Evolutionary conservation across 2,329 filamentous ascomycete species (phyloP), one percentile per base, ranked within the genome.

Genomic region (Colletotrichum eremochloae): DNA sequence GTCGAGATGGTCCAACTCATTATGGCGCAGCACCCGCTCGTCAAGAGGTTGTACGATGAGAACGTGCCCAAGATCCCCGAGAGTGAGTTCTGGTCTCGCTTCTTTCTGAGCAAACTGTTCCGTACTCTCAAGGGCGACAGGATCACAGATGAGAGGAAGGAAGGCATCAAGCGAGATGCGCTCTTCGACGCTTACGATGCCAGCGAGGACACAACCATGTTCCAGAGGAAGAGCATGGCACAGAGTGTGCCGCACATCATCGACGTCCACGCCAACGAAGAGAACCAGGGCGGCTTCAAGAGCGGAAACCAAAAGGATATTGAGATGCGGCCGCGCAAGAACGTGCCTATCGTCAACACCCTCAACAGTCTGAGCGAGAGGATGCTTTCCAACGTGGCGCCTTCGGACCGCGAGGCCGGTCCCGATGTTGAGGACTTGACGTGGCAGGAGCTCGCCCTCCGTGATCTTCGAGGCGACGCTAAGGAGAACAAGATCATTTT

Each of bases 1-100:
- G 92, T 94, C 72, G 95, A 98, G 81, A 95, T 98, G 81, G 94
- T 98, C 63, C 93, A 95, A 78, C 90, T 97, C 79, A 96, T 99
- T 65, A 95, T 99, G 82, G 91, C 89, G 72, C 96, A 98, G 80
- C 96, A 99, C 81, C 95, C 96, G 2, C 86, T 99, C 0, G 92
- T 99, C 71, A 93, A 94, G 80, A 90, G 91, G 29, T 93, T 97
- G 8, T 98, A 98, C 81, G 94, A 98, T 79, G 95, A 98, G 79
- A 94, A 95, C 75, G 95, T 98, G 0, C 95, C 94, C 6, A 93
- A 93, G 72, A 82, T 97, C 50, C 90, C 88, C 36, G 94, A 97
- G 77, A 87, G 87, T 68, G 91, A 94, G 62, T 99, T 99, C 80
- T 99, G 96, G 95, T 93, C 93, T 7, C 89, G 94, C 18, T 99